Conservation (phyloP, 2,329 filamentous ascomycete genomes). For the Calonectria hongkongensis region DNA sequence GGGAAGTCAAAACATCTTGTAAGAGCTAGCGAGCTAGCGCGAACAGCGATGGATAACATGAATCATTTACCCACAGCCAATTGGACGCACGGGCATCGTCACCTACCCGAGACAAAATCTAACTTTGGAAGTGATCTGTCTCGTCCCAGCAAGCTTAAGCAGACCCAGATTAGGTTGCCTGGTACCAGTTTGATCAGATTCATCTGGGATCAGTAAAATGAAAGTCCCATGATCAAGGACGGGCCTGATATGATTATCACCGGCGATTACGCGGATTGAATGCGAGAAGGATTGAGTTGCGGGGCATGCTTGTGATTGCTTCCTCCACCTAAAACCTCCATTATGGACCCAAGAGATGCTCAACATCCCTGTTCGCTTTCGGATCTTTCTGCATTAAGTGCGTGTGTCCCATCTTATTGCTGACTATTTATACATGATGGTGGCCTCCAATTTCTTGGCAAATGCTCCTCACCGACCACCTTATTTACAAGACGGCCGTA, state of each 20-base stretch:
- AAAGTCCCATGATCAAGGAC: neutral
- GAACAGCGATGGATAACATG: neutral
- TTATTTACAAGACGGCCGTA: neutral
- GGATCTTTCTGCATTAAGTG: neutral
- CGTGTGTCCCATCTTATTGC: slow-evolving; percentile 7
- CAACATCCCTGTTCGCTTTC: neutral
- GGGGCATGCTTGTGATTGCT: slow-evolving; percentile 21
- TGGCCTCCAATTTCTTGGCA: neutral
- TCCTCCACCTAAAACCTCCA: slow-evolving; percentile 7
- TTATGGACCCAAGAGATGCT: neutral
- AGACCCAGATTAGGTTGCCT: slow-evolving; percentile 10
- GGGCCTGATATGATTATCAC: neutral
- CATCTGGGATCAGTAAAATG: neutral
- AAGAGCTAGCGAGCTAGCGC: slow-evolving; percentile 18
- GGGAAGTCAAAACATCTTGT: slow-evolving; percentile 9
- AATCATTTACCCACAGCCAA: neutral
- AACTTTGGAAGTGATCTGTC: slow-evolving; percentile 5
- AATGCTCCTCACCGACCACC: neutral
- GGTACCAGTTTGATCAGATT: slow-evolving; percentile 5
- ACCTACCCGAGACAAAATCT: neutral
- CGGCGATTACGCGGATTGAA: slow-evolving; percentile 8
- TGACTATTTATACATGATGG: slow-evolving; percentile 6
- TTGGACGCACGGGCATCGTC: neutral
- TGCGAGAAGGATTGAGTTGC: slow-evolving; percentile 7
- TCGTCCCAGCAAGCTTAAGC: slow-evolving; percentile 2